Evolutionary conservation across 2,329 filamentous ascomycete genomes (phyloP), one percentile per base, ranked within the genome.

Genomic region (Fusarium sp.): DNA sequence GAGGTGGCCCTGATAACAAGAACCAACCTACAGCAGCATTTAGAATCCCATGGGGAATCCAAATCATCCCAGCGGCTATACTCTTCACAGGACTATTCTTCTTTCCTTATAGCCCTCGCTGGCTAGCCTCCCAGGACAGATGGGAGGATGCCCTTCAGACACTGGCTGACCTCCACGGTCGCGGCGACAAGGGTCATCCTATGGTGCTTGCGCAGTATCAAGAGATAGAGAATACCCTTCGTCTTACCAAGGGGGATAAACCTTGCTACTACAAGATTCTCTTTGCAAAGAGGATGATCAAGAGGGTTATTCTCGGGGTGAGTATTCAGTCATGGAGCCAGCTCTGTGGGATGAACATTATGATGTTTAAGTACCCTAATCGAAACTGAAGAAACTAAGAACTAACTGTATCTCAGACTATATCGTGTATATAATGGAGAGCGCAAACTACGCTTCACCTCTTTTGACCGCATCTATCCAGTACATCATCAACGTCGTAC

Each of bases 111-210:
- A 88, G 85, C 36, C 90, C 90, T 1, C 83, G 89, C 52, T 91
- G 89, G 88, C 80, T 92, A 10, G 89, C 89, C 13, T 82, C 82
- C 13, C 83, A 88, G 65, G 88, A 88, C 60, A 81, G 85, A 5
- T 89, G 88, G 80, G 87, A 90, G 32, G 84, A 91, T 70, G 85
- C 86, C 0, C 78, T 87, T 38, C 69, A 79, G 22, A 83, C 85
- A 38, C 80, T 90, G 15, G 86, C 85, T 0, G 71, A 78, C 22
- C 77, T 90, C 1, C 88, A 90, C 64, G 87, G 83, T 5, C 73
- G 76, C 1, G 86, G 86, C 4, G 80, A 88, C 54, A 58, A 78
- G 3, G 80, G 83, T 50, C 79, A 88, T 57, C 81, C 85, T 11
- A 83, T 83, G 64, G 87, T 90, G 4, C 76, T 88, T 0, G 86